Percentiles rank a stretch among this genome's conserved stretches.
phyloP scores from a whole-genome alignment of 148 eudicot genomes.

The Rhododendron ferrugineum region DNA sequence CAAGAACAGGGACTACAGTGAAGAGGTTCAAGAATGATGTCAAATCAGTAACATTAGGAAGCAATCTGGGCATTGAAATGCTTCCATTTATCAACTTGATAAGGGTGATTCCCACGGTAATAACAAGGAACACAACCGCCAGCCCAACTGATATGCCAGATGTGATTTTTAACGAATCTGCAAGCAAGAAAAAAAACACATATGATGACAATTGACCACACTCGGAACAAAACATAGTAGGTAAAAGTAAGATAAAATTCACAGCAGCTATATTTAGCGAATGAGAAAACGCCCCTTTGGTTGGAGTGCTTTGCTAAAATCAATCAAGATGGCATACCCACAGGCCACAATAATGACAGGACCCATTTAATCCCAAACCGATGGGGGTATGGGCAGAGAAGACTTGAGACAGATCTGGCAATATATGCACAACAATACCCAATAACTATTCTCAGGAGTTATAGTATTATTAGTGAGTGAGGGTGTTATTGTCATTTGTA shows the following conservation, averaged over 20 bases:
- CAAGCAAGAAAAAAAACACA: constrained; percentile 14
- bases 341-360: background rate
- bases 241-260: background rate
- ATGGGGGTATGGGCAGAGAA: background rate
- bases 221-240: background rate
- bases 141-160: constrained; percentile 80
- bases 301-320: background rate
- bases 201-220: background rate
- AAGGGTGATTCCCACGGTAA: constrained; percentile 56
- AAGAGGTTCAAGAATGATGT: constrained; percentile 63
- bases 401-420: background rate
- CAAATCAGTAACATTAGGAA: constrained; percentile 53
- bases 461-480: background rate
- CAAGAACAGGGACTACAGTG: constrained; percentile 85
- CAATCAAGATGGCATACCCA: background rate
- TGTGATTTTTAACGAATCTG: constrained; percentile 81
- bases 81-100: constrained; percentile 66
- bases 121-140: constrained; percentile 72
- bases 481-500: background rate
- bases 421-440: background rate
- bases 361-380: background rate
- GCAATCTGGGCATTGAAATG: constrained; percentile 54
- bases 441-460: background rate
- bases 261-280: background rate
- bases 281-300: background rate